Evolutionary conservation across 225 moss, liverwort and hornwort genomes (phyloP).

Genomic region (Physcomitrellopsis africana): DNA sequence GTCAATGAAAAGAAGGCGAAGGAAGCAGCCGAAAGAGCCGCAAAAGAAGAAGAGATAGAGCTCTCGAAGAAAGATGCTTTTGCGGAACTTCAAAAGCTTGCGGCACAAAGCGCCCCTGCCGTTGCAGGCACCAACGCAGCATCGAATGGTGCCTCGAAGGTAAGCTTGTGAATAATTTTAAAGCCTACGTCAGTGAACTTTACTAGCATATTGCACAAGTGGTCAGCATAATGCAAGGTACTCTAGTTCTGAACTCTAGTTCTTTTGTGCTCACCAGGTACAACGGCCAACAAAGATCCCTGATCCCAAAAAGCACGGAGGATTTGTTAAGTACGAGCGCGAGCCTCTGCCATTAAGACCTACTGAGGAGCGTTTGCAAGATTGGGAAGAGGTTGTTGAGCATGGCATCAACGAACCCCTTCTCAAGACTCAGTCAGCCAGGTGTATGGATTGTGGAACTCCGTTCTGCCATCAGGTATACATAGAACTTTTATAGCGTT

Average conservation of each 20-base stretch:
- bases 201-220: neutral
- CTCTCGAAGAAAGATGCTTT: constrained; percentile 63
- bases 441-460: constrained; percentile 95
- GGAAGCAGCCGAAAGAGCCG: constrained; percentile 45
- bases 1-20: constrained; percentile 60
- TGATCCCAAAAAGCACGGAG: constrained; percentile 65
- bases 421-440: constrained; percentile 81
- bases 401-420: constrained; percentile 51
- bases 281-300: constrained; percentile 64
- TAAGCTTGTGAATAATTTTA: constrained; percentile 6
- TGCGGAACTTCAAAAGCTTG: constrained; percentile 72
- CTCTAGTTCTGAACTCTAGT: no score
- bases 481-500: neutral
- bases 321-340: constrained; percentile 82
- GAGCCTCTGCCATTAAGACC: constrained; percentile 67
- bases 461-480: constrained; percentile 86
- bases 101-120: constrained; percentile 25
- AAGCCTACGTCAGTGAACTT: neutral
- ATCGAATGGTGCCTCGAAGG: constrained; percentile 49
- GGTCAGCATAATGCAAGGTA: neutral
- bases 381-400: constrained; percentile 77
- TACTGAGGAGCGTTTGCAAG: constrained; percentile 57
- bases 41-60: constrained; percentile 57
- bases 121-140: constrained; percentile 16
- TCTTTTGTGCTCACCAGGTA: constrained; percentile 23